A percentile compares a stretch with the other conserved stretches of the same genome.
phyloP scores from a whole-genome alignment of 2,329 filamentous ascomycete genomes.

The Dactylella cylindrospora region DNA sequence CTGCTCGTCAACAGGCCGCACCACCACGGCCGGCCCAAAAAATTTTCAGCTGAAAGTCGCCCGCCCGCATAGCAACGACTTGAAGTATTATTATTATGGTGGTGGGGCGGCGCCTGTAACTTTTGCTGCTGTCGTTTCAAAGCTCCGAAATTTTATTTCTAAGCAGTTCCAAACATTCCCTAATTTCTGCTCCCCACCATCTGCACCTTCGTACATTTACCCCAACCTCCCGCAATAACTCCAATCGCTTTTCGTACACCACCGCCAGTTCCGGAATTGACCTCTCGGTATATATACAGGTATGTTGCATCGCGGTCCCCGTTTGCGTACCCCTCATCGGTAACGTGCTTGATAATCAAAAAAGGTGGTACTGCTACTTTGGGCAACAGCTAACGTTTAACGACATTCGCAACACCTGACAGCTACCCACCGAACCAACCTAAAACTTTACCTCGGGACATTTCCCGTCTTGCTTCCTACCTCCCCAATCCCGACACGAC shows the following conservation, averaged over 20 bases:
- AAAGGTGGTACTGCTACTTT: not conserved
- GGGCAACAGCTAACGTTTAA: slow-evolving; percentile 14
- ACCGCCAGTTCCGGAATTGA: not conserved
- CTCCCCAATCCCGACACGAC: not conserved
- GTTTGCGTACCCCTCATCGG: too few relatives aligned
- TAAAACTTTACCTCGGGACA: slow-evolving; percentile 26
- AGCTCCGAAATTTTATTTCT: slow-evolving; percentile 4
- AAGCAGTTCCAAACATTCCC: slow-evolving; percentile 12
- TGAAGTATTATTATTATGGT: not conserved
- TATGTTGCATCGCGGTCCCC: too few relatives aligned
- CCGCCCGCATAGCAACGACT: slow-evolving; percentile 13
- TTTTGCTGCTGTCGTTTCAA: slow-evolving; percentile 1
- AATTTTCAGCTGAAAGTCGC: slow-evolving; percentile 27
- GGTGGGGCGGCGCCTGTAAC: too few relatives aligned
- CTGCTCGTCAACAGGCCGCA: slow-evolving; percentile 17
- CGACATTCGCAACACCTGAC: slow-evolving; percentile 25
- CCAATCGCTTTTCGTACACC: not conserved
- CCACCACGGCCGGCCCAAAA: slow-evolving; percentile 11
- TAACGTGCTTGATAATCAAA: too few relatives aligned
- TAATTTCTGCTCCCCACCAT: too few relatives aligned
- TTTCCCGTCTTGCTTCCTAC: too few relatives aligned
- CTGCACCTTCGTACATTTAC: slow-evolving; percentile 2
- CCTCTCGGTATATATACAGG: too few relatives aligned
- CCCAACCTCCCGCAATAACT: not conserved
- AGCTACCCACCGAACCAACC: slow-evolving; percentile 5